These are phyloP conservation scores for Leccinum discolor DNA, from an alignment of 1,284 basidiomycete genomes.

Conservation along the genomic window DNA sequence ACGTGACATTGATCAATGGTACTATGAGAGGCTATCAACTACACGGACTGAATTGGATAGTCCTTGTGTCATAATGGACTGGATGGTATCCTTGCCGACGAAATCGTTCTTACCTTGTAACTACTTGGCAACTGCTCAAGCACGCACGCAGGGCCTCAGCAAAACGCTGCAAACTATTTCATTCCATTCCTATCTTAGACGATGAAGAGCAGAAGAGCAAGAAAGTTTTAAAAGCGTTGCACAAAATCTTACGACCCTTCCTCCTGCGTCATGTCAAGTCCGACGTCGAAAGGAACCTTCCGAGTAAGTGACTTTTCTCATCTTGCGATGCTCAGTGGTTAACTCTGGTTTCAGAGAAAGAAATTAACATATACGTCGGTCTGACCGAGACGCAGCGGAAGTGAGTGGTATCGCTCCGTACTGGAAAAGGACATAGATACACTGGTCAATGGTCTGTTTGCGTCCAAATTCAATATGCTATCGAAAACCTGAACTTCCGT, in stretches of 20 bases:
- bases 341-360: conserved; percentile 71
- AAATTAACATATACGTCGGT: conserved; percentile 98
- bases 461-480: not conserved
- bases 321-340: not conserved
- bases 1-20: too few species aligned
- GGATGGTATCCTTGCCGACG: too few species aligned
- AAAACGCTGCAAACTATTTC: conserved; percentile 99
- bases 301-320: conserved; percentile 56
- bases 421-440: conserved; percentile 99
- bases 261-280: conserved; percentile 93
- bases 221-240: conserved; percentile 96
- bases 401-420: conserved; percentile 91
- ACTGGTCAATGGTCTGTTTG: conserved; percentile 72
- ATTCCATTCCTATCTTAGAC: conserved; percentile 94
- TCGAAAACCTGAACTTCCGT: not conserved
- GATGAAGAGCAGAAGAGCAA: conserved; percentile 88
- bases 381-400: conserved; percentile 96
- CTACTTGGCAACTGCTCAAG: not conserved
- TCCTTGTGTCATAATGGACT: too few species aligned
- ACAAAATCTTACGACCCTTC: conserved; percentile 97
- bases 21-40: too few species aligned
- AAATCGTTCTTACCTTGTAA: too few species aligned
- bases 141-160: conserved; percentile 77
- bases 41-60: too few species aligned
- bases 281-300: conserved; percentile 96